Base-by-base conservation (phyloP, 768 basidiomycete genomes). In the Dentipellis sp. region DNA sequence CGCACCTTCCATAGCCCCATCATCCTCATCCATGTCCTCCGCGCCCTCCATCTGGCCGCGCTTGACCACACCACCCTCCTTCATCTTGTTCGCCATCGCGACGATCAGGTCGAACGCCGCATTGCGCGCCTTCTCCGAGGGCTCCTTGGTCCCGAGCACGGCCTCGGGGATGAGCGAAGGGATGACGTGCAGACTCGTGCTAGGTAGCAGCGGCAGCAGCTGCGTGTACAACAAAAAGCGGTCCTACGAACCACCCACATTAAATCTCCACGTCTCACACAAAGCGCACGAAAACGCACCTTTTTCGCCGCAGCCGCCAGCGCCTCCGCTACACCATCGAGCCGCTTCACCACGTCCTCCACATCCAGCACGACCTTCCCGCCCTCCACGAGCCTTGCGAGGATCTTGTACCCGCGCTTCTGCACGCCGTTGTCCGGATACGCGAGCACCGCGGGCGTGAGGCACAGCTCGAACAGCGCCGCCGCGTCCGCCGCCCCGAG, bases 71-170 rank as follows among this genome's bases (percentile, higher is more conserved):
- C 95, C 97, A 12, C 95, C 97, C 55, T 77, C 71, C 35, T 76
- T 78, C 93, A 98, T 97, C 73, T 94, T 97, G 63, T 76, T 76
- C 2, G 91, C 97, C 93, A 99, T 95, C 7, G 82, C 79, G 10
- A 98, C 79, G 51, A 98, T 77, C 47, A 97, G 71, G 11, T 94
- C 91, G 67, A 95, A 99, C 1, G 94, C 94, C 4, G 87, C 91
- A 52, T 77, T 78, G 50, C 97, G 79, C 0, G 94, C 86, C 65
- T 91, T 93, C 67, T 94, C 93, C 36, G 95, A 95, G 3, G 94
- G 91, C 67, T 99, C 95, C 68, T 99, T 99, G 11, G 94, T 97
- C 1, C 91, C 93, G 23, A 99, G 73, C 9, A 98, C 89, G 12
- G 89, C 91, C 72, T 99, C 97, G 3, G 95, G 92, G 48, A 98